Evolutionary conservation across 2,329 filamentous ascomycete species (phyloP).

Genomic region (Aspergillus transmontanensis): DNA sequence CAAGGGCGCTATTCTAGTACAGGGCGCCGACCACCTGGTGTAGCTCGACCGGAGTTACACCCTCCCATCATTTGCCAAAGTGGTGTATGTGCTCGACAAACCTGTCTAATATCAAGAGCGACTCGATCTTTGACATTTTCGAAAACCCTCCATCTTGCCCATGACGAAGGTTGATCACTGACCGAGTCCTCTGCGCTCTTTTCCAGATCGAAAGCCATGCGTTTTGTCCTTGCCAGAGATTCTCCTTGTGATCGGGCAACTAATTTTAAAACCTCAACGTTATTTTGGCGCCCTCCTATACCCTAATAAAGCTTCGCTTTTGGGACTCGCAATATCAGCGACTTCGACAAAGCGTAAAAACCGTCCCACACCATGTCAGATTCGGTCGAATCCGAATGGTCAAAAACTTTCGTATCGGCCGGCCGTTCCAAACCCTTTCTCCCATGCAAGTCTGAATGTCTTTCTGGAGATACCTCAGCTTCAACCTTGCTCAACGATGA

Average conservation of each 20-base stretch:
- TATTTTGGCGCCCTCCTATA: constrained; percentile 28
- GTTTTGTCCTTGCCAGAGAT: constrained; percentile 22
- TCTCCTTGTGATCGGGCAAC: constrained; percentile 23
- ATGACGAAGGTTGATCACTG: constrained; percentile 5
- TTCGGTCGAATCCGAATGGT: constrained; percentile 35
- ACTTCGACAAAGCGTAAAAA: constrained; percentile 1
- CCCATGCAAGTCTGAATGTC: constrained; percentile 34
- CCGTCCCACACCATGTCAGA: constrained; percentile 33
- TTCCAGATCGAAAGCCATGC: constrained; percentile 27
- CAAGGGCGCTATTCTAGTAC: constrained; percentile 10
- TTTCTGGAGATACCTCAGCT: constrained; percentile 25
- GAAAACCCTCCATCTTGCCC: not conserved
- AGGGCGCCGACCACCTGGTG: constrained; percentile 14
- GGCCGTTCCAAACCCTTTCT: constrained; percentile 31
- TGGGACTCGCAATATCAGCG: not conserved
- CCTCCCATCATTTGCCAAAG: constrained; percentile 5
- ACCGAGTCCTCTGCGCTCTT: not conserved
- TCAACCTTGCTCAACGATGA: constrained; percentile 27
- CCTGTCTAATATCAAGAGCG: constrained; percentile 3
- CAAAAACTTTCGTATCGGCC: constrained; percentile 26
- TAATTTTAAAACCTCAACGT: constrained; percentile 18
- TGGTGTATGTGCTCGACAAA: constrained; percentile 15
- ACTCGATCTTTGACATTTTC: not conserved
- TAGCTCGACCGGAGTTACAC: constrained; percentile 26
- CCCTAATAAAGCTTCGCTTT: constrained; percentile 15